phyloP scores from a whole-genome alignment of 106 monocot genomes.

The Posidonia australis region DNA sequence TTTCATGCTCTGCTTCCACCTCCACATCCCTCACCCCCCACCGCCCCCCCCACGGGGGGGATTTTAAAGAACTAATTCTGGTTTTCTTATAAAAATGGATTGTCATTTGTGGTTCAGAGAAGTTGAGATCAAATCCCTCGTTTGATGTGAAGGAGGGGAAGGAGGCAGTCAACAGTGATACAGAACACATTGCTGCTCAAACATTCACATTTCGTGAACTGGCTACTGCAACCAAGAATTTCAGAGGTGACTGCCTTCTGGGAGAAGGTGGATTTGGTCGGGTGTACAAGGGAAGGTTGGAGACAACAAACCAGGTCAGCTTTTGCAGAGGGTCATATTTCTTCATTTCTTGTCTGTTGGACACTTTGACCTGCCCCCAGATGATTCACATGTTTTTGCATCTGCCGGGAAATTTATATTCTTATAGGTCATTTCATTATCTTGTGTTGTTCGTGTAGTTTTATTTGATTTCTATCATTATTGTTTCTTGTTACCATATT shows the following conservation, averaged over 20 bases:
- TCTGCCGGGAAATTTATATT: too few species aligned
- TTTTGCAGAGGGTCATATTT: neutral
- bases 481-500: too few species aligned
- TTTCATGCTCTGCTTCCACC: too few species aligned
- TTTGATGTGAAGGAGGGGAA: conserved; percentile 5
- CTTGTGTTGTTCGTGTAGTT: too few species aligned
- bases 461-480: too few species aligned
- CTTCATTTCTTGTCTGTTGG: too few species aligned
- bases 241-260: conserved; percentile 11
- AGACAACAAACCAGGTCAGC: conserved; percentile 11
- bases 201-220: conserved; percentile 16
- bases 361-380: too few species aligned
- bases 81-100: neutral
- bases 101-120: neutral
- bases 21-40: too few species aligned
- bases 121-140: neutral
- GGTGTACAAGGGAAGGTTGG: conserved; percentile 17
- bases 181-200: conserved; percentile 12
- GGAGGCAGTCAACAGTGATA: neutral
- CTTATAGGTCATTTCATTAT: too few species aligned
- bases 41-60: too few species aligned
- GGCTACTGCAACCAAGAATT: conserved; percentile 18
- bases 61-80: neutral
- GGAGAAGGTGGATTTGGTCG: conserved; percentile 20
- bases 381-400: too few species aligned